Base-by-base conservation (phyloP, 176 grass and related monocot species). In the Oryza longistaminata region DNA sequence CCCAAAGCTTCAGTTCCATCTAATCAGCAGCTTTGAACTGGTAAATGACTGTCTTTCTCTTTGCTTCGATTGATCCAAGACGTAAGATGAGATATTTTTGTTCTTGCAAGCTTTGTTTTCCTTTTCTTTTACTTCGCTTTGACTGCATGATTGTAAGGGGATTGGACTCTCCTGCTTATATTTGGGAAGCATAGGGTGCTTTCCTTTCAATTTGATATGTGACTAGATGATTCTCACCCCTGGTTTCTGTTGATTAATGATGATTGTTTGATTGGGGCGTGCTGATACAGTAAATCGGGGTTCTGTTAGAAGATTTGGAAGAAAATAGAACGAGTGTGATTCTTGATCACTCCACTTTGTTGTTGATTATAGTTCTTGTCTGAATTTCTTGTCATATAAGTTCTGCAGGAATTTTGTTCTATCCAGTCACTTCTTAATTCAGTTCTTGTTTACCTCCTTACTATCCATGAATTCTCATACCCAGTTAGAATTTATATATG, bases 31-130 rank as follows among this genome's bases (percentile, higher is more conserved):
- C 39, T 74, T 31, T 33, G 29, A 80, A 79, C 24, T 1, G 81
- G 84, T 87, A 87, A 83, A 53, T 2, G 3, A 12, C 31, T 90
- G 16, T 80, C 37, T 83, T 79, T 44, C 33, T 37, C 11, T 79
- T 12, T 25, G 73, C 26, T 83, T 86, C 1, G 14, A 68, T 79
- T 74, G 60, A 83, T 62, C 58, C 21, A 43, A 73, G 33, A 2
- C 43, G 19, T 62, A 85, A 66, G 70, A 50, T 53, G 16, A 17
- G 17, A 25, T 31, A 37, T 35, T 70, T 31, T 21, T 73, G 17
- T 19, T 80, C 25, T 80, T 21, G 52, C 21, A 68, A 75, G 9
- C 6, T 69, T 44, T 45, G 21, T 45, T 17, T 7, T 8, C 15
- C 48, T n/a, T 37, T 71, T 4, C 21, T 29, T 55, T 25, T 62